Conservation (phyloP, 192 early-diverging fungal species). For the Coemansia sp. region DNA sequence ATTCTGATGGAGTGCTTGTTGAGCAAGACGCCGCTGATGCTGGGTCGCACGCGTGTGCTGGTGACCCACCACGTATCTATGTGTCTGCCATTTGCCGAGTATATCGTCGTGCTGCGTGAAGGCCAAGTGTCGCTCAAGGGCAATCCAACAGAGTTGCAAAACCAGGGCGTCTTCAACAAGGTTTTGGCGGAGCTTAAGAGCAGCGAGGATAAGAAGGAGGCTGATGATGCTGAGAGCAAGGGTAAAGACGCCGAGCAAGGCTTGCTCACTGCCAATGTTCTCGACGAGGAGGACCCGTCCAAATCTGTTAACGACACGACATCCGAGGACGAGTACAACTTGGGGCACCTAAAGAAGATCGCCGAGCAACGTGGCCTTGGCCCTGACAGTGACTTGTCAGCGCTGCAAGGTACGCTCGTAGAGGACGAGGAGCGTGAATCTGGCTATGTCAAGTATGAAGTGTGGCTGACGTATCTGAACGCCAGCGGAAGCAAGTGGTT, state of each 20-base stretch:
- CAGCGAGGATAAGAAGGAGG: conserved; percentile 27
- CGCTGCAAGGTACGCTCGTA: conserved; percentile 63
- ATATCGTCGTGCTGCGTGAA: conserved; percentile 64
- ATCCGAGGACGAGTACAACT: conserved; percentile 35
- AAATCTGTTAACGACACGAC: conserved; percentile 12
- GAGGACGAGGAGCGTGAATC: conserved; percentile 78
- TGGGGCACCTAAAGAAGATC: conserved; percentile 27
- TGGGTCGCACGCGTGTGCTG: conserved; percentile 76
- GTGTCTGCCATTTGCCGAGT: conserved; percentile 50
- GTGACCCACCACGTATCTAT: conserved; percentile 82
- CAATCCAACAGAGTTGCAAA: conserved; percentile 51
- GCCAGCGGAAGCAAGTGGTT: conserved; percentile 64
- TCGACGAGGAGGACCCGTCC: conserved; percentile 8
- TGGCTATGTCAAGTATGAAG: conserved; percentile 67
- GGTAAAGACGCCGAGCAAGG: background rate
- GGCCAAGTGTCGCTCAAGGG: conserved; percentile 63
- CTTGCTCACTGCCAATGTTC: conserved; percentile 41
- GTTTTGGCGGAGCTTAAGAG: conserved; percentile 15
- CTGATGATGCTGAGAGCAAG: conserved; percentile 29
- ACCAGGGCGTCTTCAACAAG: conserved; percentile 39
- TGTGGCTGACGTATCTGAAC: conserved; percentile 74
- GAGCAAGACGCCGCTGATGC: conserved; percentile 62
- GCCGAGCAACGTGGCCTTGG: conserved; percentile 44
- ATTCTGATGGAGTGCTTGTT: conserved; percentile 76
- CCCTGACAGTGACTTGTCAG: conserved; percentile 22